These are phyloP conservation scores for Lentinus brumalis DNA, from an alignment of 768 basidiomycete species.

Conservation along the genomic window DNA sequence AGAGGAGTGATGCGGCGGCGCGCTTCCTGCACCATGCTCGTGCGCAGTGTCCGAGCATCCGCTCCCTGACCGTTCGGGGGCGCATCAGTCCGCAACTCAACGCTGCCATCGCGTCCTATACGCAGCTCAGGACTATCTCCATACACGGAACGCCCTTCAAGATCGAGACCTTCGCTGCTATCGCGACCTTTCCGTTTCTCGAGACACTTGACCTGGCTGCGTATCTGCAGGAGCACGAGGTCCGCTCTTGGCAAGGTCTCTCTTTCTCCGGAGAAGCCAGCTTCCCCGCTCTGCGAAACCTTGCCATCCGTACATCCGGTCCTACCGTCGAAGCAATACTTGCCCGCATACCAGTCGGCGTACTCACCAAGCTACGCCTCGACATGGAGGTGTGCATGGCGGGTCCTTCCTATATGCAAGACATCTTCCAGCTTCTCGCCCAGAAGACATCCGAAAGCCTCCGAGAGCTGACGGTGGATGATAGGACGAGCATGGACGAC, in stretches of 20 bases:
- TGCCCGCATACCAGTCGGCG: slow-evolving; percentile 11
- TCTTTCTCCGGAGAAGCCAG: too few relatives aligned
- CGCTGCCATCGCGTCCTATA: too few relatives aligned
- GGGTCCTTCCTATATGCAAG: slow-evolving; percentile 7
- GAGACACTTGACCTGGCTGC: slow-evolving; percentile 21
- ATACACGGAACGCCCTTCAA: slow-evolving; percentile 16
- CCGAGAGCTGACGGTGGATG: slow-evolving; percentile 21
- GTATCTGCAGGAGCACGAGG: not conserved
- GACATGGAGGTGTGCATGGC: slow-evolving; percentile 15
- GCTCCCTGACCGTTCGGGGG: too few relatives aligned
- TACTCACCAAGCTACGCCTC: slow-evolving; percentile 19
- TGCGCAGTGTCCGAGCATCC: not conserved
- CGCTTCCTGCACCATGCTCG: slow-evolving; percentile 5
- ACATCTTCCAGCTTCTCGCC: slow-evolving; percentile 22
- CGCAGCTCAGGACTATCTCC: slow-evolving; percentile 1
- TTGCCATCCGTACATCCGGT: not conserved
- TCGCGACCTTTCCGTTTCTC: slow-evolving; percentile 21
- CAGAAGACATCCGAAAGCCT: slow-evolving; percentile 20
- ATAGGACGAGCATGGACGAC: slow-evolving; percentile 13
- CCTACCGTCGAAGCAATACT: slow-evolving; percentile 17
- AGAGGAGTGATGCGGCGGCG: slow-evolving; percentile 9
- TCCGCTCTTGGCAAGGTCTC: too few relatives aligned
- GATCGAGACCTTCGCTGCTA: slow-evolving; percentile 15
- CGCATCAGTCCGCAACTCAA: too few relatives aligned
- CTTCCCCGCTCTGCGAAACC: too few relatives aligned